phyloP scores from a whole-genome alignment of 192 early-diverging fungal genomes.

The Coemansia erecta region DNA sequence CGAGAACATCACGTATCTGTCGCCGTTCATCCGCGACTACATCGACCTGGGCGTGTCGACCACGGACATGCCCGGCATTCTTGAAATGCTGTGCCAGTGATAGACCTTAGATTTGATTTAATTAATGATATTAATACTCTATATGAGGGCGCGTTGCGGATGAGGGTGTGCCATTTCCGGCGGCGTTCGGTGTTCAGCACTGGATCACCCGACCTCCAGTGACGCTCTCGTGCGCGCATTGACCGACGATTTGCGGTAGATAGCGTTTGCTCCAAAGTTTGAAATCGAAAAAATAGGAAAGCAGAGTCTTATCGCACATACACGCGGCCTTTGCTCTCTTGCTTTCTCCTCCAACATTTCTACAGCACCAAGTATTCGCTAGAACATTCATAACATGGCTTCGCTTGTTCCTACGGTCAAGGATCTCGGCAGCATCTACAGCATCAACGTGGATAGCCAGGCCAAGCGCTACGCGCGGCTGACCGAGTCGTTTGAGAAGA shows the following conservation, averaged over 20 bases:
- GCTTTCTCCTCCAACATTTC: neutral
- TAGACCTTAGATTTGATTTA: neutral
- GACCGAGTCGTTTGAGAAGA: conserved; percentile 49
- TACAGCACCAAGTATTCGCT: neutral
- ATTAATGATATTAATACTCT: no score
- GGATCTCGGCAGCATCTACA: conserved; percentile 32
- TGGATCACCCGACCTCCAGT: no score
- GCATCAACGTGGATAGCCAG: conserved; percentile 19
- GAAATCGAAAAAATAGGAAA: no score
- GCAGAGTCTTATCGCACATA: neutral
- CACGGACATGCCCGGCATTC: conserved; percentile 27
- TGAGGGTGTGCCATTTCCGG: no score
- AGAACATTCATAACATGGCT: neutral
- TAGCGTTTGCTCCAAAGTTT: no score
- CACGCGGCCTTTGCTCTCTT: neutral
- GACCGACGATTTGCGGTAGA: neutral
- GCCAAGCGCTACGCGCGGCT: conserved; percentile 57
- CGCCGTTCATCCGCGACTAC: conserved; percentile 39
- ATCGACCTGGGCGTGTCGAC: conserved; percentile 30
- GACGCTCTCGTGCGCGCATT: no score
- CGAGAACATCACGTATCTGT: conserved; percentile 28
- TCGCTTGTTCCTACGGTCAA: conserved; percentile 16
- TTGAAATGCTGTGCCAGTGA: conserved; percentile 18
- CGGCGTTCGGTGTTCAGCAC: no score
- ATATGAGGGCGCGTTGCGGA: no score